A percentile compares a stretch with the other conserved stretches of the same genome.
These are phyloP conservation scores for Xylaria hypoxylon DNA, from an alignment of 2,329 filamentous ascomycete species.

Conservation along the genomic window DNA sequence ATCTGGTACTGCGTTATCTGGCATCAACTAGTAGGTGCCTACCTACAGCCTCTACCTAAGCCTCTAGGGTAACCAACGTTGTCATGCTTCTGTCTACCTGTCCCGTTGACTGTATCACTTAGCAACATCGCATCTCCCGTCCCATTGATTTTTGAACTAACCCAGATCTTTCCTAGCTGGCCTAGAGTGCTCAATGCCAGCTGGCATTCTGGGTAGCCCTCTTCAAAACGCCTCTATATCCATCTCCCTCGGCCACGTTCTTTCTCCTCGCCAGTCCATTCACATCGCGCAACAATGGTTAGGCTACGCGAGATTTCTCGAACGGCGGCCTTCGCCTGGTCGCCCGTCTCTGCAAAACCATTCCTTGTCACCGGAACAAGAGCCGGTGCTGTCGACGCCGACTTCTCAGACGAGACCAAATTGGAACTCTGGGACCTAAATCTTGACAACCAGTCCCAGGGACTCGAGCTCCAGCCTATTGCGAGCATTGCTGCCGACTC, in stretches of 20 bases:
- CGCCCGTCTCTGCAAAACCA: slow-evolving; percentile 80
- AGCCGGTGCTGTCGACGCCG: slow-evolving; percentile 93
- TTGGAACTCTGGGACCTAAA: slow-evolving; percentile 95
- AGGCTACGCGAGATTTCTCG: slow-evolving; percentile 95
- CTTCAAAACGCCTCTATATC: slow-evolving; percentile 30
- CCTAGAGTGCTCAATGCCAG: slow-evolving; percentile 52
- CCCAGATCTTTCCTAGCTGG: slow-evolving; percentile 47
- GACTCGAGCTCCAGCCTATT: slow-evolving; percentile 85
- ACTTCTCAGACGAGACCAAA: slow-evolving; percentile 97
- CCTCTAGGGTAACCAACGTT: slow-evolving; percentile 13
- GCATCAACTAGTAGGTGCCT: slow-evolving; percentile 32
- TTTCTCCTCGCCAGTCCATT: slow-evolving; percentile 42
- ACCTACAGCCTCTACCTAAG: not conserved
- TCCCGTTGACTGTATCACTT: slow-evolving; percentile 11
- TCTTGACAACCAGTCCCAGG: slow-evolving; percentile 79
- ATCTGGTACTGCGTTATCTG: slow-evolving; percentile 40
- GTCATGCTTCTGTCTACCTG: slow-evolving; percentile 24
- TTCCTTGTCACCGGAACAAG: slow-evolving; percentile 93
- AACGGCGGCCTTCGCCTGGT: slow-evolving; percentile 98
- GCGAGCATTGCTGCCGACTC: slow-evolving; percentile 88
- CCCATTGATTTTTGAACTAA: slow-evolving; percentile 22
- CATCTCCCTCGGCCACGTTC: slow-evolving; percentile 42
- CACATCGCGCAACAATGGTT: slow-evolving; percentile 74
- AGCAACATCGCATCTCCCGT: slow-evolving; percentile 31
- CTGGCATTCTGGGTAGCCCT: slow-evolving; percentile 44